Conservation (phyloP, 306 rosid species). For the Cicer yamashitae region DNA sequence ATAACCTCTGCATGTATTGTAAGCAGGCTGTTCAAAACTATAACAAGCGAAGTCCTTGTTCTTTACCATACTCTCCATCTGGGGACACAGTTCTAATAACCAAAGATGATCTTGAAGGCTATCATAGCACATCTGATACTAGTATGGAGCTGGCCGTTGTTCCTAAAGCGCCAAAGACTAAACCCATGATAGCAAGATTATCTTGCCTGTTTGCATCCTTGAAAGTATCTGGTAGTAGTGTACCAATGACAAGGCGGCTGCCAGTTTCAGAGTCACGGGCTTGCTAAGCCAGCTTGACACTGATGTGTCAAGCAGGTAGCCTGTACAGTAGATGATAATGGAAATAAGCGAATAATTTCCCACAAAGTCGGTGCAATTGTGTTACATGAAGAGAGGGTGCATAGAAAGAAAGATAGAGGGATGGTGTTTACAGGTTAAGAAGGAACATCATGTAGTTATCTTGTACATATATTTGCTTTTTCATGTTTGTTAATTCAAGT, state of each 20-base stretch:
- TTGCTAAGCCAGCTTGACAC: slow-evolving; percentile 58
- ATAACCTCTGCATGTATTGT: slow-evolving; percentile 22
- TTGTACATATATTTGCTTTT: slow-evolving; percentile 44
- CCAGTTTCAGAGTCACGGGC: slow-evolving; percentile 92
- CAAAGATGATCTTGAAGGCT: slow-evolving; percentile 94
- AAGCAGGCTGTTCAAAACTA: slow-evolving; percentile 90
- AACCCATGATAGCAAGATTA: slow-evolving; percentile 81
- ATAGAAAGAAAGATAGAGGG: slow-evolving; percentile 39
- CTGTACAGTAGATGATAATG: slow-evolving; percentile 52
- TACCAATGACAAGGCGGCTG: slow-evolving; percentile 65
- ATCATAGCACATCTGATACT: slow-evolving; percentile 59
- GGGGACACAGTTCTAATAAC: slow-evolving; percentile 89
- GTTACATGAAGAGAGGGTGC: slow-evolving; percentile 59
- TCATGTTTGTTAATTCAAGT: slow-evolving; percentile 45
- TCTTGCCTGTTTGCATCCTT: slow-evolving; percentile 87
- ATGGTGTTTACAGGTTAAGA: slow-evolving; percentile 46
- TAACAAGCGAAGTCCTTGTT: slow-evolving; percentile 50
- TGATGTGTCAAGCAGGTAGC: slow-evolving; percentile 44
- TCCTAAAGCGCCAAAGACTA: slow-evolving; percentile 60
- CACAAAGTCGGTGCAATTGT: slow-evolving; percentile 53
- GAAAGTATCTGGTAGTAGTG: slow-evolving; percentile 66
- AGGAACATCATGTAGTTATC: slow-evolving; percentile 44
- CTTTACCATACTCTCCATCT: slow-evolving; percentile 68
- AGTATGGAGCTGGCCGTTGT: slow-evolving; percentile 67
- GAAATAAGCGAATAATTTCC: slow-evolving; percentile 52